Conservation (phyloP, 2,329 filamentous ascomycete species). For the Fusarium coicis region DNA sequence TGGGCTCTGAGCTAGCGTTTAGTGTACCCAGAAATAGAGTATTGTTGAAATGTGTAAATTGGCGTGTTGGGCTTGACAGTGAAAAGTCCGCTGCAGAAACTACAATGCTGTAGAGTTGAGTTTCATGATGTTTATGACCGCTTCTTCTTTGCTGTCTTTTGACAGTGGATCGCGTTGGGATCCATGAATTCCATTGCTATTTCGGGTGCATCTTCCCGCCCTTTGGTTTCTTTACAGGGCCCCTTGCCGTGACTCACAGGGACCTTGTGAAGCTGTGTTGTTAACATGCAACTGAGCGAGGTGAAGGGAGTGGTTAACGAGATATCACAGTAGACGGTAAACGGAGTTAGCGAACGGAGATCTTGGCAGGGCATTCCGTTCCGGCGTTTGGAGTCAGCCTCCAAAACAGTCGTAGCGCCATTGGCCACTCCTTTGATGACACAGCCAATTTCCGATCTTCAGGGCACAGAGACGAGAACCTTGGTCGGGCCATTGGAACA, state of each 20-base stretch:
- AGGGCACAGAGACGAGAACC: constrained; percentile 12
- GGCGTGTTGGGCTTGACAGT: neutral
- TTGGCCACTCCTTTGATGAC: constrained; percentile 43
- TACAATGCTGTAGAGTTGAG: neutral
- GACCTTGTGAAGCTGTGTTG: neutral
- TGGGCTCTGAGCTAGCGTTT: constrained; percentile 31
- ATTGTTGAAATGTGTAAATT: constrained; percentile 1
- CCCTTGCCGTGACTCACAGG: constrained; percentile 20
- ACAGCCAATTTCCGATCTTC: constrained; percentile 42
- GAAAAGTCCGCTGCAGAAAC: neutral
- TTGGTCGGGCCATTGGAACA: neutral
- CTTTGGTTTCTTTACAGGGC: constrained; percentile 1
- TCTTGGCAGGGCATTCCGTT: constrained; percentile 19
- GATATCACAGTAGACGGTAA: constrained; percentile 2
- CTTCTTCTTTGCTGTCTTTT: constrained; percentile 13
- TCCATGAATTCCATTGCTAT: neutral
- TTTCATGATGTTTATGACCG: neutral
- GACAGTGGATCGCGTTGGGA: constrained; percentile 11
- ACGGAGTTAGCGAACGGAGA: constrained; percentile 19
- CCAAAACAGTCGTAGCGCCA: constrained; percentile 26
- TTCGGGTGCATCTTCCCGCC: constrained; percentile 3
- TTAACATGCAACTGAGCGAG: neutral
- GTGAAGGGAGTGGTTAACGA: neutral
- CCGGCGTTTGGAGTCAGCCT: constrained; percentile 24
- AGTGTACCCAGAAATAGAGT: constrained; percentile 21